Evolutionary conservation across 1,284 basidiomycete species (phyloP).

Genomic region (Sporisorium graminicola): DNA sequence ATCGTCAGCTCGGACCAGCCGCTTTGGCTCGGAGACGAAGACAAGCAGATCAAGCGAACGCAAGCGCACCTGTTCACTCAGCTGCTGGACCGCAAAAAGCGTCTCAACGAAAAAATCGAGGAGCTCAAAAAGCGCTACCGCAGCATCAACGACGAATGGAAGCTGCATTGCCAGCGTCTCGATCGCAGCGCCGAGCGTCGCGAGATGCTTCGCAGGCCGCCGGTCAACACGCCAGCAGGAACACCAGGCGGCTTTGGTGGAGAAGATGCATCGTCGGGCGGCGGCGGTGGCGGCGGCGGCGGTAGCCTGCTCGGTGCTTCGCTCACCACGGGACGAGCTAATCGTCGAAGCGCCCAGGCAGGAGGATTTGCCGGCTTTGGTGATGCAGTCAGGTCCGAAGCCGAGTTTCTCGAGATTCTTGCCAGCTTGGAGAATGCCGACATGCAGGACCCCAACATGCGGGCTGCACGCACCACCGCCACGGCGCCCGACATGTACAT

Average conservation of each 20-base stretch:
- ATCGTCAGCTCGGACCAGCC: constrained; percentile 36
- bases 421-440: constrained; percentile 92
- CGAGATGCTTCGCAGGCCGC: constrained; percentile 45
- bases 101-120: constrained; percentile 58
- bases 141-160: constrained; percentile 62
- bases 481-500: constrained; percentile 91
- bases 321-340: constrained; percentile 43
- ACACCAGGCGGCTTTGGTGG: constrained; percentile 41
- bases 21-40: constrained; percentile 51
- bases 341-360: constrained; percentile 50
- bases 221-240: constrained; percentile 36
- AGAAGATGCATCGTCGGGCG: constrained; percentile 29
- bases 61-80: constrained; percentile 41
- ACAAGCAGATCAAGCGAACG: constrained; percentile 26
- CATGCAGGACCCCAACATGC: constrained; percentile 87
- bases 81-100: constrained; percentile 42
- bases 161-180: constrained; percentile 58
- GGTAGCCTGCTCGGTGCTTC: constrained; percentile 31
- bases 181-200: constrained; percentile 59
- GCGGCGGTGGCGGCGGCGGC: constrained; percentile 11
- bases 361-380: constrained; percentile 74
- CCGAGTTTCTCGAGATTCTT: constrained; percentile 97
- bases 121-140: constrained; percentile 59
- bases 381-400: constrained; percentile 91
- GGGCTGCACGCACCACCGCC: constrained; percentile 88